Conservation (phyloP, 2,329 filamentous ascomycete species). For the Lojkania enalia region DNA sequence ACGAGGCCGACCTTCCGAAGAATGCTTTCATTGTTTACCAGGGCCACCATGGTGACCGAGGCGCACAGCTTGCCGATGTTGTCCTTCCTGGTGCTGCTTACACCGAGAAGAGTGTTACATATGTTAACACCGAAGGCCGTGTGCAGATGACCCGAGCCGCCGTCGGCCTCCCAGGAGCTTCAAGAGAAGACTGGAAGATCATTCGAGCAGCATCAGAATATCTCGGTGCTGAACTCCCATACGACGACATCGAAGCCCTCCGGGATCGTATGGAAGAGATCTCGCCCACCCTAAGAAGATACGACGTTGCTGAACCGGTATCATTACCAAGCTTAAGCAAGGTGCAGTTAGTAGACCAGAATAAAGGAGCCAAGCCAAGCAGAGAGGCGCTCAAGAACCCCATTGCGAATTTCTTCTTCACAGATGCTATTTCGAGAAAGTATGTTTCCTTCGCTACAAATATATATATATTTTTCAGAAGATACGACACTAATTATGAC, state of each 20-base stretch:
- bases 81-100: conserved; percentile 93
- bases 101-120: conserved; percentile 95
- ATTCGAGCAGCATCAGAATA: conserved; percentile 91
- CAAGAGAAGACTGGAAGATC: conserved; percentile 98
- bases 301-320: conserved; percentile 86
- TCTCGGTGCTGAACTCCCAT: conserved; percentile 81
- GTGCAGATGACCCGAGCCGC: conserved; percentile 92
- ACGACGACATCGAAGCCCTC: conserved; percentile 87
- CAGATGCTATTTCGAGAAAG: conserved; percentile 95
- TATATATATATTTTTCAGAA: not conserved
- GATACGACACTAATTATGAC: conserved; percentile 18
- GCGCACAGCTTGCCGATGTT: conserved; percentile 89
- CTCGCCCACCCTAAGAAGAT: conserved; percentile 83
- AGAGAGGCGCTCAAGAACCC: conserved; percentile 78
- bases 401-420: conserved; percentile 98
- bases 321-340: conserved; percentile 76
- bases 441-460: conserved; percentile 51
- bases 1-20: conserved; percentile 84
- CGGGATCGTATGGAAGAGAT: conserved; percentile 95
- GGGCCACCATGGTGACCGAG: conserved; percentile 93
- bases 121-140: conserved; percentile 96
- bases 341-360: conserved; percentile 93
- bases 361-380: conserved; percentile 79
- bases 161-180: conserved; percentile 83
- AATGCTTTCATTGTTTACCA: conserved; percentile 97